A percentile compares a stretch with the other conserved stretches of the same genome.
phyloP scores from a whole-genome alignment of 768 basidiomycete species.

The Boletus vermiculosoides region DNA sequence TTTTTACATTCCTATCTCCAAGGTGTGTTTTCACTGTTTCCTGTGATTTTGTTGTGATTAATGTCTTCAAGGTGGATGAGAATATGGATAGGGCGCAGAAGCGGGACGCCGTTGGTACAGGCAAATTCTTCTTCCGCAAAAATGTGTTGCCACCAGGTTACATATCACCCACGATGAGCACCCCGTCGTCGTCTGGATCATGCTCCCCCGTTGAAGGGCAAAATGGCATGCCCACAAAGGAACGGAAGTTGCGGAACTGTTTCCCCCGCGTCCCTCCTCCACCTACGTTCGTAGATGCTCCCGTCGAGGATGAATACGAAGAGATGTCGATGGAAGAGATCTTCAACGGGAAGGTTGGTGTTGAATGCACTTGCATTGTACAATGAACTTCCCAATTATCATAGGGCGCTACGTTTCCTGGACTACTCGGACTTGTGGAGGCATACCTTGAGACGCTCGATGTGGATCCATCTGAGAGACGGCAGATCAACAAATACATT shows the following conservation, averaged over 20 bases:
- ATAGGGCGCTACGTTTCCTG: constrained; percentile 69
- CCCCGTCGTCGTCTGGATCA: constrained; percentile 43
- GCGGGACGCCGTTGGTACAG: constrained; percentile 69
- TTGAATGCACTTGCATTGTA: constrained; percentile 1
- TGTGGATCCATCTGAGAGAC: constrained; percentile 56
- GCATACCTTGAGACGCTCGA: constrained; percentile 88
- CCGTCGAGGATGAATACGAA: constrained; percentile 81
- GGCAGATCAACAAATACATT: constrained; percentile 72
- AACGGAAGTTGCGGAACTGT: constrained; percentile 69
- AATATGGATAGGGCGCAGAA: constrained; percentile 92
- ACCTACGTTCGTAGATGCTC: constrained; percentile 48
- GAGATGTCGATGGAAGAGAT: constrained; percentile 93
- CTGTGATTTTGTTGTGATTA: not conserved
- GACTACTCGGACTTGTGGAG: constrained; percentile 76
- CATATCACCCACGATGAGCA: constrained; percentile 38
- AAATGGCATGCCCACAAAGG: constrained; percentile 45
- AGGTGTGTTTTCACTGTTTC: constrained; percentile 46
- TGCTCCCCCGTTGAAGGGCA: constrained; percentile 37
- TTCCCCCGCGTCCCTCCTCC: constrained; percentile 54
- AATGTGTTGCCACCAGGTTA: constrained; percentile 65
- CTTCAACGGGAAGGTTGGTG: constrained; percentile 82
- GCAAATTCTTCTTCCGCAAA: constrained; percentile 89
- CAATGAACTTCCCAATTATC: constrained; percentile 1
- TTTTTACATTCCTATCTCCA: constrained; percentile 96
- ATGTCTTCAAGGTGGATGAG: constrained; percentile 75